phyloP scores from a whole-genome alignment of 129 eudicot genomes.

The Pulicaria dysenterica region DNA sequence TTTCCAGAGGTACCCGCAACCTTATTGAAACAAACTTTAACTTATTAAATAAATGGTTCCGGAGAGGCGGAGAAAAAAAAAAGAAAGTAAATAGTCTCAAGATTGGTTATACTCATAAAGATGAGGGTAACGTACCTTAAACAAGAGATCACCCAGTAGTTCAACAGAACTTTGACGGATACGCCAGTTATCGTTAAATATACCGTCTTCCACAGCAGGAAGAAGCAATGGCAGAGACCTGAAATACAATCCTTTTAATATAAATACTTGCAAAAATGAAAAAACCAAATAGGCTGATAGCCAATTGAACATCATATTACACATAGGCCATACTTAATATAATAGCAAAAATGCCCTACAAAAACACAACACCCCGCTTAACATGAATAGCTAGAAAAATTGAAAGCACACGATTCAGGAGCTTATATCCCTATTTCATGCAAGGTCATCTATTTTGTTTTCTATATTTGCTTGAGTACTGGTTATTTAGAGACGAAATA shows the following conservation, averaged over 20 bases:
- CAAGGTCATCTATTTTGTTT: no score
- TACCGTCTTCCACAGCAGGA: conserved; percentile 99
- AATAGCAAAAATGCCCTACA: no score
- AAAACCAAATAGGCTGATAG: neutral
- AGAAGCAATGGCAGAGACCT: conserved; percentile 97
- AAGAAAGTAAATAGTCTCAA: no score
- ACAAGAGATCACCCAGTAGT: conserved; percentile 89
- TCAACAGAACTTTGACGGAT: conserved; percentile 99
- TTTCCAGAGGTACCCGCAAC: conserved; percentile 99
- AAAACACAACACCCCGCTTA: no score
- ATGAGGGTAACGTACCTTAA: conserved; percentile 57
- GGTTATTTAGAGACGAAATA: no score
- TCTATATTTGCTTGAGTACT: no score
- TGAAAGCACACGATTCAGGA: no score
- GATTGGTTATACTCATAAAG: neutral
- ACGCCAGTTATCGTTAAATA: conserved; percentile 96
- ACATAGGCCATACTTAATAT: no score
- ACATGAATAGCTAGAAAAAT: no score
- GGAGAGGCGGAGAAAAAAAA: neutral
- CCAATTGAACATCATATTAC: no score
- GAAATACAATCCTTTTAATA: neutral
- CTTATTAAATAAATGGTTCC: neutral
- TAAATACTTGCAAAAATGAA: neutral
- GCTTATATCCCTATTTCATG: no score
- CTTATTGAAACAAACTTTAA: conserved; percentile 37